Base-by-base conservation (phyloP, 192 early-diverging fungal genomes). In the Funneliformis geosporum region DNA sequence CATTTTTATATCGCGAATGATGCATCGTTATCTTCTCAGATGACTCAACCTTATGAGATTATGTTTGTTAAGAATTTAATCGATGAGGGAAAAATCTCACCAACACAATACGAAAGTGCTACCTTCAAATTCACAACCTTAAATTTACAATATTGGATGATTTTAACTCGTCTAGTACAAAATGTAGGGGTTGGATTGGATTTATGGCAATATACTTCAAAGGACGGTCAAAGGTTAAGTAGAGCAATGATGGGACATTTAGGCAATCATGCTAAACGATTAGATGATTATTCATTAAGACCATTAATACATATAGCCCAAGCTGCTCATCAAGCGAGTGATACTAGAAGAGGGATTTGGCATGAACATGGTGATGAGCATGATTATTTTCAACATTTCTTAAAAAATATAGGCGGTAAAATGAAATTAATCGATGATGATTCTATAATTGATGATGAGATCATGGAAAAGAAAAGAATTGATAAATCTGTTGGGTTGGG, bases 101-200 rank as follows among this genome's bases (percentile, higher is more conserved):
- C 39, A n/a, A 10, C n/a, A 69, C 21, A 43, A n/a, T 33, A 69
- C 42, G 67, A 69, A 0, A 42, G n/a, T 38, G 38, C 33, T 43
- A 40, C 10, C n/a, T 74, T 74, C 10, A 50, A 55, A 27, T 87
- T 85, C 59, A 81, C 85, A n/a, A 85, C 84, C 11, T 76, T 87
- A 59, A 90, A 90, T 81, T 66, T 90, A 59, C 89, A 90, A 64
- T 90, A 90, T 66, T 90, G 89, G 89, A 86, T 88, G 4, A 69
- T 86, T 12, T 71, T 90, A 73, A 80, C 88, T 8, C 80, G 87
- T 18, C 84, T 85, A 47, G 84, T 90, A 38, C 86, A 87, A 69
- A 90, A 90, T 70, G 66, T 83, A 12, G 84, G 81, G 27, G 81
- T 88, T 60, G 85, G 79, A 4, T 85, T 84, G 18, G 82, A 90